phyloP scores from a whole-genome alignment of 768 basidiomycete genomes.

The Russula lepida region DNA sequence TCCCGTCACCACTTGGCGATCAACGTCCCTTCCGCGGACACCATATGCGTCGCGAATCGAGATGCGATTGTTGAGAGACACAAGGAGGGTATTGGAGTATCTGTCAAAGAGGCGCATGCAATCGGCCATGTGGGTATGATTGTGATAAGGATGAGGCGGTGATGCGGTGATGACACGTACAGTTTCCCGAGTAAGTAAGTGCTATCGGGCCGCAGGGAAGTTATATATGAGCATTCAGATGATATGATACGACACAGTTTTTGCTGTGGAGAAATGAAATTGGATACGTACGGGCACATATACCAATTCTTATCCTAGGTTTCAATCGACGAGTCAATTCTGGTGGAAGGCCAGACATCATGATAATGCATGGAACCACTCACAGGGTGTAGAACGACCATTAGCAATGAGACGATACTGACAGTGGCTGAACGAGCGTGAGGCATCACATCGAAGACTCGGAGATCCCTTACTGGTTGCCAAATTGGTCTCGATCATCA shows the following conservation, averaged over 20 bases:
- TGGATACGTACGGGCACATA: background rate
- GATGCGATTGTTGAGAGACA: conserved; percentile 22
- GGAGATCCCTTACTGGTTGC: conserved; percentile 9
- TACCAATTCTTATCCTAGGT: background rate
- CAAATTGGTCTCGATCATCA: conserved; percentile 24
- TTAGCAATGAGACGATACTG: background rate
- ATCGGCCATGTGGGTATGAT: background rate
- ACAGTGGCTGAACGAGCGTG: background rate
- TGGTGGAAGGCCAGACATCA: background rate
- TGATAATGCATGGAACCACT: background rate
- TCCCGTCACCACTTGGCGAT: background rate
- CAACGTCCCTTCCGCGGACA: background rate
- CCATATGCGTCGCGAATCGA: background rate
- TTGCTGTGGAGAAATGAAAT: background rate
- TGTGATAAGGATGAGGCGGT: no score
- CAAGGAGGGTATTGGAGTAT: conserved; percentile 25
- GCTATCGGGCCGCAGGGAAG: background rate
- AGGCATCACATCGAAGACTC: background rate
- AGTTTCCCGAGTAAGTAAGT: conserved; percentile 6
- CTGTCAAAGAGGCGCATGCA: background rate
- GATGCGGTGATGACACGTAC: background rate
- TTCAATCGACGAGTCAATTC: background rate
- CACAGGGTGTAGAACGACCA: background rate
- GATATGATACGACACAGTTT: background rate
- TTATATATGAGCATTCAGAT: background rate